Evolutionary conservation across 2,329 filamentous ascomycete species (phyloP).

Genomic region (Botrytis pseudocinerea): DNA sequence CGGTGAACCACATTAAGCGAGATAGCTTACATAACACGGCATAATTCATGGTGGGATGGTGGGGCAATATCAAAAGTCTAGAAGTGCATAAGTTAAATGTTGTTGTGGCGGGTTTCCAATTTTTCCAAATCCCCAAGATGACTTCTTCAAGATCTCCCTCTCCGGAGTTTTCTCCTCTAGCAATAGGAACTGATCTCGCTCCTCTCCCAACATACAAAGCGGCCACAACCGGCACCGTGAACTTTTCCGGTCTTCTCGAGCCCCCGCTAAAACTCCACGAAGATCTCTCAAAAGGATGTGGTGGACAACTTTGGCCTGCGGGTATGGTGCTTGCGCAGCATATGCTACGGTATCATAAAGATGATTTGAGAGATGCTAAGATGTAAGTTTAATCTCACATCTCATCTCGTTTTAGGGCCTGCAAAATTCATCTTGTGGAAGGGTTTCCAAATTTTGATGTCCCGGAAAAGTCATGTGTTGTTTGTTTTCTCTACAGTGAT

Average conservation of each 20-base stretch:
- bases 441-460: not conserved
- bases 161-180: conserved; percentile 40
- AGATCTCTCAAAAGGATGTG: conserved; percentile 84
- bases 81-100: not conserved
- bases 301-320: conserved; percentile 91
- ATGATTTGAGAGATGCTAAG: conserved; percentile 63
- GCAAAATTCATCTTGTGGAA: not conserved
- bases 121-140: conserved; percentile 29
- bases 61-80: conserved; percentile 17
- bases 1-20: conserved; percentile 5
- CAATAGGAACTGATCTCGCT: conserved; percentile 55
- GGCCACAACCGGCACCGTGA: conserved; percentile 52
- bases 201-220: conserved; percentile 61
- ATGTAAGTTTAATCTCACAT: conserved; percentile 56
- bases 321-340: conserved; percentile 87
- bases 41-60: conserved; percentile 7
- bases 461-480: not conserved
- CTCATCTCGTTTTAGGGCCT: not conserved
- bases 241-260: conserved; percentile 73
- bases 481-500: not conserved
- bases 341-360: conserved; percentile 71
- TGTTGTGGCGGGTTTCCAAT: not conserved
- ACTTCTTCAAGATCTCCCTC: conserved; percentile 37
- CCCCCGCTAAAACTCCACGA: conserved; percentile 76
- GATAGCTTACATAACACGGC: conserved; percentile 2